Evolutionary conservation across 169 alveolate species (phyloP).

Genomic region (Plasmodium coatneyi): DNA sequence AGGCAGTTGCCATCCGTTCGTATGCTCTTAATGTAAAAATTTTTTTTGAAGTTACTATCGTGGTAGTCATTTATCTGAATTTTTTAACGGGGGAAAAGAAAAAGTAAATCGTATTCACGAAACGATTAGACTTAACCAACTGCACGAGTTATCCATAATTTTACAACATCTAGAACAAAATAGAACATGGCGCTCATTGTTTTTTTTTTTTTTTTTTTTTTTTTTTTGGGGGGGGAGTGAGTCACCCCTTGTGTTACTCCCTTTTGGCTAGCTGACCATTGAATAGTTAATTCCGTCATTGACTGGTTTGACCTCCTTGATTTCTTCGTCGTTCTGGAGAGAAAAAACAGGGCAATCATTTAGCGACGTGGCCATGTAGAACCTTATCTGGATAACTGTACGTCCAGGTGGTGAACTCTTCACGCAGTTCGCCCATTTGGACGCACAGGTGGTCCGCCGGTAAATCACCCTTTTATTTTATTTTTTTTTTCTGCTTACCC

Average conservation of each 20-base stretch:
- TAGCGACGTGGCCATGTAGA: neutral
- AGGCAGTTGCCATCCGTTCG: constrained; percentile 62
- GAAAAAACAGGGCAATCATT: neutral
- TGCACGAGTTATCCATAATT: neutral
- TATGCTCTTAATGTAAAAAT: constrained; percentile 57
- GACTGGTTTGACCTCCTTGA: neutral
- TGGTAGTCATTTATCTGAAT: constrained; percentile 42
- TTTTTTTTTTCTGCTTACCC: neutral
- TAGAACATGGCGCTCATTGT: neutral
- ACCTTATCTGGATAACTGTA: neutral
- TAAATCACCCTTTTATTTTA: constrained; percentile 2
- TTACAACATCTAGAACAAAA: neutral
- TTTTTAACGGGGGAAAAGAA: neutral
- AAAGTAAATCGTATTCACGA: neutral
- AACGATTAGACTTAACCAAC: neutral
- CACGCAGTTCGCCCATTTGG: neutral
- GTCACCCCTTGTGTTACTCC: neutral
- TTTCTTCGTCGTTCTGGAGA: neutral
- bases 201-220: too few species aligned
- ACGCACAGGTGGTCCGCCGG: neutral
- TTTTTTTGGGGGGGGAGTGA: neutral
- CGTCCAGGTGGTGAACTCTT: neutral
- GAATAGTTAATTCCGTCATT: neutral
- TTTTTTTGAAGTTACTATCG: constrained; percentile 53
- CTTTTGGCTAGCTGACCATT: neutral